Evolutionary conservation across 2,329 filamentous ascomycete genomes (phyloP).

Genomic region (Colletotrichum sp.): DNA sequence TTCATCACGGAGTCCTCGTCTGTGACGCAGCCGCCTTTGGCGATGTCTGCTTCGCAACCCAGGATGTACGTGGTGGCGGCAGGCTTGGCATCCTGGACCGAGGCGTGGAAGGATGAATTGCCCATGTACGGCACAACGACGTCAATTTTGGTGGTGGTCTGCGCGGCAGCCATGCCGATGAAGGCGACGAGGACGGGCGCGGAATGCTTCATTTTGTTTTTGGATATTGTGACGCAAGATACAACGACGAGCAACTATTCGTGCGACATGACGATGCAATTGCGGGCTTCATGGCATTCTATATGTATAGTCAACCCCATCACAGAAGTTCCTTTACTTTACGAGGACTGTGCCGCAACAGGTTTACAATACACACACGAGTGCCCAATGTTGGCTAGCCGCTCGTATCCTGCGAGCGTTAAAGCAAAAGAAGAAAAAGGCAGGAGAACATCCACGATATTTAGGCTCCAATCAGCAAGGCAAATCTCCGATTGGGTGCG

Average conservation of each 20-base stretch:
- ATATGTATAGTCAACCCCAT: not conserved
- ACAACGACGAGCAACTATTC: not conserved
- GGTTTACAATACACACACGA: not conserved
- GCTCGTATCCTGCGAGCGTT: not conserved
- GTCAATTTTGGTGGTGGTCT: constrained; percentile 26
- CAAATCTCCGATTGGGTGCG: not conserved
- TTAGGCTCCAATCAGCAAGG: not conserved
- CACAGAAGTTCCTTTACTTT: not conserved
- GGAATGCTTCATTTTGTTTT: not conserved
- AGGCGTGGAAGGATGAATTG: constrained; percentile 27
- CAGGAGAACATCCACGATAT: not conserved
- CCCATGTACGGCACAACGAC: constrained; percentile 31
- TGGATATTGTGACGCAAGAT: not conserved
- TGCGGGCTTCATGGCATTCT: not conserved
- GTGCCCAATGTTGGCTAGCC: not conserved
- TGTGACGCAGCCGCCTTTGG: constrained; percentile 27
- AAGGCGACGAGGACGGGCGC: not conserved
- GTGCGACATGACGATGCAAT: not conserved
- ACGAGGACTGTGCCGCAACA: not conserved
- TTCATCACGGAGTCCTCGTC: not conserved
- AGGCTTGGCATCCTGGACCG: constrained; percentile 31
- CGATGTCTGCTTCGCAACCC: constrained; percentile 25
- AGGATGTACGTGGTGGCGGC: constrained; percentile 34
- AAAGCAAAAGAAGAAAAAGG: not conserved
- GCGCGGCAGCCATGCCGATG: constrained; percentile 25